Base-by-base conservation (phyloP, 108 stramenopile species). In the Skeletonema potamos region DNA sequence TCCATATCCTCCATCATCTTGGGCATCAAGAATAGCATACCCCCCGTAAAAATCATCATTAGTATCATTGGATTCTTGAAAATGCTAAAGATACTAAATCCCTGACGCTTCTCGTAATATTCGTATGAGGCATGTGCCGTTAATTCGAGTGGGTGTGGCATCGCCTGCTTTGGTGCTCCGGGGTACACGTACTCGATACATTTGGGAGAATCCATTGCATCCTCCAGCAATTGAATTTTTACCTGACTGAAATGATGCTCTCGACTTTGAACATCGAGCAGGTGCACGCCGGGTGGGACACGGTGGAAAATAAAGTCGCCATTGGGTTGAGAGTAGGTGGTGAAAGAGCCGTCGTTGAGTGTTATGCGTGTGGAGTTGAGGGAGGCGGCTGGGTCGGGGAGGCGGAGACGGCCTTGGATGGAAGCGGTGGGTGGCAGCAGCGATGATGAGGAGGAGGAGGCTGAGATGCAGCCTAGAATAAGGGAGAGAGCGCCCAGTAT, bases 31-130 rank as follows among this genome's bases (percentile, higher is more conserved):
- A 87, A 72, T 91, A 96, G 88, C 73, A 89, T 56, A 22, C 84
- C 91, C 27, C 72, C 89, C 30, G 72, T 78, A 37, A 92, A 81
- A 4, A 90, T 29, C 92, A 93, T 92, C 91, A 96, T 92, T 28
- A 96, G 58, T 30, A 93, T 36, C 95, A 96, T 96, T 13, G 95
- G 95, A 82, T 93, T 96, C 81, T 93, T 90, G 15, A 96, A 79
- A 62, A 96, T 69, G 24, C 68, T 48, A 51, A 90, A 80, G 28
- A 88, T 63, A 28, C 82, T 85, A 68, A 95, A 92, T 27, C 89
- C 84, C 55, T 77, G 85, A 28, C 72, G 56, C 15, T 82, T 80
- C 72, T 93, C 89, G 70, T 89, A 96, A 67, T 91, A 96, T 24
- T 92, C 72, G 73, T 86, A 92, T 11, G 81, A 84, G 5, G 89